Conservation (phyloP, 352 stramenopile species). For the Peronospora farinosa region DNA sequence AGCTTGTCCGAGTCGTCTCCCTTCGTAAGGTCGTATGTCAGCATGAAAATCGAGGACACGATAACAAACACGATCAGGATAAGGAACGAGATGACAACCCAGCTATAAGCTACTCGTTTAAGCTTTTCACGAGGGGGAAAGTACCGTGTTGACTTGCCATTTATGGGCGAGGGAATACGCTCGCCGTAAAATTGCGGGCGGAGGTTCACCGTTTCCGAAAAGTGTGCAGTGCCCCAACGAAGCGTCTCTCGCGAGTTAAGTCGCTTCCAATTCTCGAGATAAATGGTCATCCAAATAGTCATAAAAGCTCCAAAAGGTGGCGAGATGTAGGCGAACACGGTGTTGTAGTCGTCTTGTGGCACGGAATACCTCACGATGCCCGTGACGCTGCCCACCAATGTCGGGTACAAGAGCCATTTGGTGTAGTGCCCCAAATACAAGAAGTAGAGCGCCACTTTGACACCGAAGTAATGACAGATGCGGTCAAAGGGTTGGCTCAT, state of each 20-base stretch:
- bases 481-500: slow-evolving; percentile 79
- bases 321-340: slow-evolving; percentile 70
- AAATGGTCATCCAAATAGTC: slow-evolving; percentile 85
- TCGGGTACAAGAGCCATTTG: slow-evolving; percentile 92
- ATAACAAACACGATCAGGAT: slow-evolving; percentile 71
- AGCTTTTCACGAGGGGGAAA: slow-evolving; percentile 61
- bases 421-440: slow-evolving; percentile 95
- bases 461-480: slow-evolving; percentile 81
- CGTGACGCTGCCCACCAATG: slow-evolving; percentile 86
- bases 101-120: slow-evolving; percentile 69
- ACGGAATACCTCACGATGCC: slow-evolving; percentile 71
- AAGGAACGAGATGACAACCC: slow-evolving; percentile 70
- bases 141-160: slow-evolving; percentile 59
- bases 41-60: slow-evolving; percentile 70
- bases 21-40: slow-evolving; percentile 69
- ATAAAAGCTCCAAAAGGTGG: slow-evolving; percentile 83
- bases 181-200: slow-evolving; percentile 74
- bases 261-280: slow-evolving; percentile 89
- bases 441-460: slow-evolving; percentile 96
- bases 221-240: slow-evolving; percentile 77
- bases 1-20: slow-evolving; percentile 50
- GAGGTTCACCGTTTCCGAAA: slow-evolving; percentile 57
- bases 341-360: slow-evolving; percentile 37
- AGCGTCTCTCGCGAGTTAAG: slow-evolving; percentile 72
- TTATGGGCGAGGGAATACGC: slow-evolving; percentile 68